Conservation (phyloP, 371 early-diverging fungal genomes). For the Circinella minor region DNA sequence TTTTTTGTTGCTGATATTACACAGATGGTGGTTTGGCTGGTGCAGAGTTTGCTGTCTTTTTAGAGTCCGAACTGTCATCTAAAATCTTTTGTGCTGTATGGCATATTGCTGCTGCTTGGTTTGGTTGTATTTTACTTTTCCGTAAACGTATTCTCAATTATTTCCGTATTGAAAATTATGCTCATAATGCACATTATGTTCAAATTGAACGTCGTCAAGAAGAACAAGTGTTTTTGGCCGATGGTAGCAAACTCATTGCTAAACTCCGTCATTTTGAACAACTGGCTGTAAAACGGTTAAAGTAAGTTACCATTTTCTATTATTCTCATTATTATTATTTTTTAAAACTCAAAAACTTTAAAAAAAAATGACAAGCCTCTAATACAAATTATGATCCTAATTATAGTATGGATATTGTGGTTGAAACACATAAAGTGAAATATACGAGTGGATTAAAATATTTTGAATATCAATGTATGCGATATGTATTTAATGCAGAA, state of each 20-base stretch:
- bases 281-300: constrained; percentile 17
- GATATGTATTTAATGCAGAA: constrained; percentile 65
- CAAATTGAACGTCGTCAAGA: constrained; percentile 66
- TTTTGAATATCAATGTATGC: constrained; percentile 77
- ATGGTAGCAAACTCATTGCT: constrained; percentile 39
- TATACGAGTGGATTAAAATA: constrained; percentile 52
- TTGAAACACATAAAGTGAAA: constrained; percentile 47
- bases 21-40: constrained; percentile 50
- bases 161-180: constrained; percentile 62
- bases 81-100: constrained; percentile 70
- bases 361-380: background rate
- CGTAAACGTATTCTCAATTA: constrained; percentile 59
- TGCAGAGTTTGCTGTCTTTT: constrained; percentile 47
- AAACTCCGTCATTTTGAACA: constrained; percentile 40
- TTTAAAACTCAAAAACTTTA: background rate
- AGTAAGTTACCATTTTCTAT: too few relatives aligned
- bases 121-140: constrained; percentile 50
- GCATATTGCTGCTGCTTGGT: constrained; percentile 71
- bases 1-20: background rate
- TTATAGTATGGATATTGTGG: constrained; percentile 41
- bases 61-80: constrained; percentile 59
- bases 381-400: too few relatives aligned
- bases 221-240: constrained; percentile 57
- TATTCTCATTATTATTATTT: too few relatives aligned
- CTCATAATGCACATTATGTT: constrained; percentile 55